phyloP scores from a whole-genome alignment of 73 alveolate genomes.

The Paramecium biaurelia region DNA sequence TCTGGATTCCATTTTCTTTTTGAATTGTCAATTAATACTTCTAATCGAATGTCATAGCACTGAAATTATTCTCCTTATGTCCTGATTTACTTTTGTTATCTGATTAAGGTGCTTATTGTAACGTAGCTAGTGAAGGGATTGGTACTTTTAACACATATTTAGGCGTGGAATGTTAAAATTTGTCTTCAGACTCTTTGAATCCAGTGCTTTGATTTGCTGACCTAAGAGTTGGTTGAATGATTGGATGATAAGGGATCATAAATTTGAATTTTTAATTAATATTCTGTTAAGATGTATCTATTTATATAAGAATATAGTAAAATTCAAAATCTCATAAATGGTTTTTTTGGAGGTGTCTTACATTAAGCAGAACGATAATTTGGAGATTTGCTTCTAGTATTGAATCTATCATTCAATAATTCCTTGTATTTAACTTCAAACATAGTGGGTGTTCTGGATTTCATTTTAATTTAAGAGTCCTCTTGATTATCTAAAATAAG shows the following conservation, averaged over 20 bases:
- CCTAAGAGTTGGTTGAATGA: background rate
- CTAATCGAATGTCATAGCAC: slow-evolving; percentile 11
- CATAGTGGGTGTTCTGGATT: slow-evolving; percentile 28
- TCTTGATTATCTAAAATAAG: background rate
- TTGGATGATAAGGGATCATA: background rate
- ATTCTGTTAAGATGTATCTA: background rate
- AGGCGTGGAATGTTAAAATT: slow-evolving; percentile 18
- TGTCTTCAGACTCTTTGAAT: background rate
- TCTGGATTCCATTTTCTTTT: slow-evolving; percentile 43
- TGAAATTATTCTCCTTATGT: slow-evolving; percentile 17
- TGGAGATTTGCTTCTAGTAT: background rate
- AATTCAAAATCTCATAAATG: slow-evolving; percentile 9
- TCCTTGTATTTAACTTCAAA: background rate
- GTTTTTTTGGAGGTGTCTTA: background rate
- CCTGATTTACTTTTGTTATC: slow-evolving; percentile 5
- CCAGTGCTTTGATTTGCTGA: background rate
- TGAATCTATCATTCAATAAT: background rate
- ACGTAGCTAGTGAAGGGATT: background rate
- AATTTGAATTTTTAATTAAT: background rate
- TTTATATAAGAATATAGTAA: background rate
- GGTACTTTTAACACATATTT: slow-evolving; percentile 34
- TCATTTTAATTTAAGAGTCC: background rate
- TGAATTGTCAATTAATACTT: background rate
- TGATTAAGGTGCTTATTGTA: background rate
- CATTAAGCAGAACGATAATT: background rate